Base-by-base conservation (phyloP, 2,329 filamentous ascomycete species). In the Trichoderma hamatum region DNA sequence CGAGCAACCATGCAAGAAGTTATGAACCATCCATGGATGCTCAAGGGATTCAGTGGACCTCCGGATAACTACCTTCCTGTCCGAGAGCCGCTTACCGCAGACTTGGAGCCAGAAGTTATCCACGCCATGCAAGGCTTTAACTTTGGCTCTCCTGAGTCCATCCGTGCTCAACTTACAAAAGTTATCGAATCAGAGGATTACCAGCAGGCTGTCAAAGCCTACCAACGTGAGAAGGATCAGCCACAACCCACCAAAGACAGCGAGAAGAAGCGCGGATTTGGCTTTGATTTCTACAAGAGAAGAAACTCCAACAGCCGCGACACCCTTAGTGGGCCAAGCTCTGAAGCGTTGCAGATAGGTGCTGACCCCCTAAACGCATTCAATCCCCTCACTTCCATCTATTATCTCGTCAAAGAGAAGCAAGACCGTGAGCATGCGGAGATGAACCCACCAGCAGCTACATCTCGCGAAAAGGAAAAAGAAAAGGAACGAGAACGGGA, bases 91-190 rank as follows among this genome's bases (percentile, higher is more conserved):
- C 80, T 98, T n/a, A 88, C 91, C 46, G 83, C 96, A 16, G 94
- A 95, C 6, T 82, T 99, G 11, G 95, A 98, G 76, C 84, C 87
- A 1, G 90, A 92, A 54, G 90, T 98, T 5, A 88, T 99, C 68
- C 88, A 93, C 60, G 94, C 92, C 74, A 99, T 99, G 96, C 96
- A 94, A 28, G 96, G 96, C 2, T 99, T 99, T 79, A 97, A 98
- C 79, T 99, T 98, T 82, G 96, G 96, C 0, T 87, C 93, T 0
- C 87, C 93, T 1, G 94, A 97, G 65, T 88, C 88, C 68, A 97
- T 99, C 76, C 90, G 88, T 68, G 83, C 88, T 3, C 93, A 97
- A 77, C 86, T 99, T 54, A 92, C 89, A 11, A 92, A 91, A 72
- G 88, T 94, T n/a, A 87, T 99, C 70, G 92, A 96, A 75, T 97